phyloP scores from a whole-genome alignment of 2,329 filamentous ascomycete genomes.

The Arthroderma uncinatum region DNA sequence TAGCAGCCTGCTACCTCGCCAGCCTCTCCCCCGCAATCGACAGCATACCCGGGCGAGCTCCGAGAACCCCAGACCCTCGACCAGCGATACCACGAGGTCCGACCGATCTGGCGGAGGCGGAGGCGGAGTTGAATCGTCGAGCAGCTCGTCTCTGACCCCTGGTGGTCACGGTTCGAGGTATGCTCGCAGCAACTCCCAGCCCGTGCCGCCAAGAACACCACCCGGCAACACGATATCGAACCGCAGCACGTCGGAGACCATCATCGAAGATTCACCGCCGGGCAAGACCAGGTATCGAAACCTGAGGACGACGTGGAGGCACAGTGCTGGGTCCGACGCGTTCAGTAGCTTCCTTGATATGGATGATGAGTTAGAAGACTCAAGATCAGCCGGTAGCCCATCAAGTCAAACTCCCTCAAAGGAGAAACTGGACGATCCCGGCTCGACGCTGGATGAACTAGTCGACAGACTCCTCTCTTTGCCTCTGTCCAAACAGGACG shows the following conservation, averaged over 20 bases:
- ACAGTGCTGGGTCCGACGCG: constrained; percentile 32
- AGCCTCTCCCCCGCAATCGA: constrained; percentile 44
- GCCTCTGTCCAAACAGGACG: constrained; percentile 74
- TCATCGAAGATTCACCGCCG: constrained; percentile 23
- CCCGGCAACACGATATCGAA: constrained; percentile 25
- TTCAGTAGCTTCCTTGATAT: constrained; percentile 35
- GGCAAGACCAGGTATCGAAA: constrained; percentile 23
- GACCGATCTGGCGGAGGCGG: constrained; percentile 11
- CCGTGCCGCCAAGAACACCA: constrained; percentile 38
- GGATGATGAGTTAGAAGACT: constrained; percentile 32
- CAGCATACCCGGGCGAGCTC: constrained; percentile 61
- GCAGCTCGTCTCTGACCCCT: constrained; percentile 18
- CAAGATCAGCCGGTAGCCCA: constrained; percentile 15
- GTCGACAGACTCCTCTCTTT: constrained; percentile 78
- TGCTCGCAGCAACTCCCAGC: constrained; percentile 41
- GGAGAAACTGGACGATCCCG: constrained; percentile 27
- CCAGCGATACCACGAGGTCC: constrained; percentile 7
- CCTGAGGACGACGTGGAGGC: constrained; percentile 29
- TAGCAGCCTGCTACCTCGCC: constrained; percentile 48
- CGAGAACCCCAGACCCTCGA: constrained; percentile 47
- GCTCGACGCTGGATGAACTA: constrained; percentile 50
- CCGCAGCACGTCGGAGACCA: constrained; percentile 21
- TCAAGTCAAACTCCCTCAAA: constrained; percentile 23
- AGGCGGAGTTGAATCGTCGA: constrained; percentile 3
- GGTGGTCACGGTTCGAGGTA: constrained; percentile 37